A percentile compares a stretch with the other conserved stretches of the same genome.
phyloP scores from a whole-genome alignment of 495 filamentous ascomycete species.

The Aspergillus ostianus region DNA sequence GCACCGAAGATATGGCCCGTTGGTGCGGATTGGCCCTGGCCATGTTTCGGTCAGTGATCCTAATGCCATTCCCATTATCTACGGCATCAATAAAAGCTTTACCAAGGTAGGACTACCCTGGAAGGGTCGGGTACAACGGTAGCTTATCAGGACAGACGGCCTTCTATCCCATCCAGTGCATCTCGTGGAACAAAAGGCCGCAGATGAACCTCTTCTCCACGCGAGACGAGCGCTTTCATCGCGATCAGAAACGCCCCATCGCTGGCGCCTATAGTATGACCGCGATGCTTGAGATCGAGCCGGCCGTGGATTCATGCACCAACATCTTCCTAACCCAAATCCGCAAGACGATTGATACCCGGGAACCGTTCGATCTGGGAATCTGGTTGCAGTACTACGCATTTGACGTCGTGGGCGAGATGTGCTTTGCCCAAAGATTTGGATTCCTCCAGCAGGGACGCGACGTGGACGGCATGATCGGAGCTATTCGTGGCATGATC shows the following conservation, averaged over 20 bases:
- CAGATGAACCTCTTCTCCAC: constrained; percentile 37
- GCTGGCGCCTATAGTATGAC: constrained; percentile 33
- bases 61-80: constrained; percentile 35
- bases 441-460: constrained; percentile 40
- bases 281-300: constrained; percentile 32
- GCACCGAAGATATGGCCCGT: constrained; percentile 37
- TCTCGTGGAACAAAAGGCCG: constrained; percentile 31
- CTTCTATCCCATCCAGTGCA: constrained; percentile 41
- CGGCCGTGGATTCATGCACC: constrained; percentile 33
- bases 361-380: constrained; percentile 33
- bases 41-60: constrained; percentile 39
- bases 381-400: constrained; percentile 48
- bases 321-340: constrained; percentile 26
- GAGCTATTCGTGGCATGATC: constrained; percentile 25
- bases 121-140: too few relatives aligned
- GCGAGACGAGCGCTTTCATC: constrained; percentile 26
- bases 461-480: constrained; percentile 41
- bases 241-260: constrained; percentile 28
- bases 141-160: constrained; percentile 26
- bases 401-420: constrained; percentile 44
- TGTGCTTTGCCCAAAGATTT: constrained; percentile 34
- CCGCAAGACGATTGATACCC: constrained; percentile 13
- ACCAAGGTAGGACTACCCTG: constrained; percentile 28
- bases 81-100: constrained; percentile 37
- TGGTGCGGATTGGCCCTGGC: constrained; percentile 43